phyloP scores from a whole-genome alignment of 257 asterid species.

The Nemophila menziesii region DNA sequence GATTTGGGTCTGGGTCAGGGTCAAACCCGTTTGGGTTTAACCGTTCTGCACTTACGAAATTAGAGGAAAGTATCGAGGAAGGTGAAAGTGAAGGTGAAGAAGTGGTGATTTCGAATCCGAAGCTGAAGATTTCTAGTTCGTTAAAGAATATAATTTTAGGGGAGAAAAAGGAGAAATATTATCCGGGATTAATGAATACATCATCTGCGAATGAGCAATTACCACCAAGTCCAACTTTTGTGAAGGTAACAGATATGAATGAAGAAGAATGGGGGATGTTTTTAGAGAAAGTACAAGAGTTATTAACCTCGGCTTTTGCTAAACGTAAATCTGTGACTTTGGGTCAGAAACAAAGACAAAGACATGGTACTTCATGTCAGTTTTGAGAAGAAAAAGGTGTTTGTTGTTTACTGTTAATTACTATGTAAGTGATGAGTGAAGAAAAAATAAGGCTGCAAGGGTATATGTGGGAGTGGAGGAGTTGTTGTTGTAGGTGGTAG shows the following conservation, averaged over 20 bases:
- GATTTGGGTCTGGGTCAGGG: slow-evolving; percentile 20
- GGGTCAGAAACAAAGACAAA: slow-evolving; percentile 73
- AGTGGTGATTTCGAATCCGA: slow-evolving; percentile 6
- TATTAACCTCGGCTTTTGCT: slow-evolving; percentile 61
- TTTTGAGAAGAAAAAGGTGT: slow-evolving; percentile 63
- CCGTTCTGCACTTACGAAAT: slow-evolving; percentile 43
- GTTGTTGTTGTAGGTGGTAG: slow-evolving; percentile 28
- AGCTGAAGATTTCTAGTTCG: slow-evolving; percentile 40
- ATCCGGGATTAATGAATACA: slow-evolving; percentile 35
- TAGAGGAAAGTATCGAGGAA: slow-evolving; percentile 66
- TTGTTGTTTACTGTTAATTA: too few species aligned
- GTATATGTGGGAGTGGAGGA: slow-evolving; percentile 27
- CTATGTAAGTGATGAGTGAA: slow-evolving; percentile 15
- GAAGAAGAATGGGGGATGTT: slow-evolving; percentile 76
- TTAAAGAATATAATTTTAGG: slow-evolving; percentile 44
- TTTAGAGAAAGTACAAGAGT: slow-evolving; percentile 70
- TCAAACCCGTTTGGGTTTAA: slow-evolving; percentile 48
- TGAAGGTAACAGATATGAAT: slow-evolving; percentile 79
- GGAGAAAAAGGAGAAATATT: slow-evolving; percentile 49
- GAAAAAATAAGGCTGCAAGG: slow-evolving; percentile 25
- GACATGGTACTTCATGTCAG: slow-evolving; percentile 99
- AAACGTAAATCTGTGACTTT: slow-evolving; percentile 42
- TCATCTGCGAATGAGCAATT: slow-evolving; percentile 96
- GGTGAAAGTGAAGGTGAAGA: slow-evolving; percentile 39
- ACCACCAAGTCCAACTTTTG: slow-evolving; percentile 61